These are phyloP conservation scores for Oxytropis ochrocephala DNA, from an alignment of 306 rosid genomes.

Conservation along the genomic window DNA sequence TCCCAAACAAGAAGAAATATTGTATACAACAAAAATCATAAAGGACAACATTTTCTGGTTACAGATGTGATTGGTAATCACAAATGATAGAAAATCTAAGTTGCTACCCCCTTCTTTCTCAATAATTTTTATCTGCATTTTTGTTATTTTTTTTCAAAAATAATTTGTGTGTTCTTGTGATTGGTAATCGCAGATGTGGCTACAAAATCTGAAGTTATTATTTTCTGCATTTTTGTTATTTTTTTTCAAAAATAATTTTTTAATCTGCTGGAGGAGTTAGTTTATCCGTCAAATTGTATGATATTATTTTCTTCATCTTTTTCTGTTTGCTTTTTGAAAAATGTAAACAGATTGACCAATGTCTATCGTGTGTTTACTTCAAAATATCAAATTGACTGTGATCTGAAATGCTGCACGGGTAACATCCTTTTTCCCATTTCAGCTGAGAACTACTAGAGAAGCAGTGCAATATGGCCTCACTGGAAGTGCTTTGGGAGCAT, in stretches of 20 bases:
- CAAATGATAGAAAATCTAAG: not conserved
- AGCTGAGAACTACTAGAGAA: conserved; percentile 75
- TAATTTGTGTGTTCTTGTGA: too few relatives aligned
- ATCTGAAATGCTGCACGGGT: not conserved
- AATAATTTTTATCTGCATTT: too few relatives aligned
- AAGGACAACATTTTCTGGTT: not conserved
- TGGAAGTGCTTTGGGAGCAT: conserved; percentile 72
- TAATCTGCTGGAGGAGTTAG: not conserved
- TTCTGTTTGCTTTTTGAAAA: not conserved
- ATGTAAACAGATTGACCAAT: not conserved
- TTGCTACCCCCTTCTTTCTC: not conserved
- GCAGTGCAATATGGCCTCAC: conserved; percentile 51
- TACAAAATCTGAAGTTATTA: not conserved
- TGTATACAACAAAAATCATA: not conserved
- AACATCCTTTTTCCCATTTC: conserved; percentile 20
- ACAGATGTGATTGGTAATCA: not conserved
- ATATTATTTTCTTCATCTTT: not conserved
- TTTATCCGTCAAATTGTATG: not conserved
- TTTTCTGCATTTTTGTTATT: not conserved
- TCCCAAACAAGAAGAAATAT: not conserved
- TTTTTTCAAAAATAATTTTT: not conserved
- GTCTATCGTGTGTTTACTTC: not conserved
- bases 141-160: too few relatives aligned
- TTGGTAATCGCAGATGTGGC: not conserved
- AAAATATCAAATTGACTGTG: not conserved